Evolutionary conservation across 352 stramenopile species (phyloP).

Genomic region (Peronospora farinosa): DNA sequence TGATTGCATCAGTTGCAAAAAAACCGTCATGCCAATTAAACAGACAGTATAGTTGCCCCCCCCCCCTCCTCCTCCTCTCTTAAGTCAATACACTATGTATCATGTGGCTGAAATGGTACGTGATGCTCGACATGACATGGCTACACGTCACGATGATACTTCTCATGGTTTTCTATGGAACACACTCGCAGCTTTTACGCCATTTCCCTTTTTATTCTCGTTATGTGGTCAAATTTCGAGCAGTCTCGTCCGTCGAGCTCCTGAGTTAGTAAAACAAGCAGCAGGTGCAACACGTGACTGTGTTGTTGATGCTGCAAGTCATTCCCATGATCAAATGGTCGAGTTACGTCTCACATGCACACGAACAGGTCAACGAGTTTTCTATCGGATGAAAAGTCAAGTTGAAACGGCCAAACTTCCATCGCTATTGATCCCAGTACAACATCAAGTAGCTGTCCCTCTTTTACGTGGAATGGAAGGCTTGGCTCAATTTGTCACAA

Average conservation of each 20-base stretch:
- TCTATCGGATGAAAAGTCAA: constrained; percentile 57
- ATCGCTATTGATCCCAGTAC: constrained; percentile 42
- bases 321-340: constrained; percentile 48
- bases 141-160: constrained; percentile 54
- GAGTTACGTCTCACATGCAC: constrained; percentile 56
- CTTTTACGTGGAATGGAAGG: constrained; percentile 64
- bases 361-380: constrained; percentile 50
- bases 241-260: constrained; percentile 72
- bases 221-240: constrained; percentile 55
- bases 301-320: constrained; percentile 48
- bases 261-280: constrained; percentile 65
- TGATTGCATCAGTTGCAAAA: too few species aligned
- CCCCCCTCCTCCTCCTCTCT: not conserved
- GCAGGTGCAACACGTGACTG: constrained; percentile 58
- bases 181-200: constrained; percentile 56
- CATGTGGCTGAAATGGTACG: constrained; percentile 80
- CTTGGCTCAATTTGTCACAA: constrained; percentile 71
- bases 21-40: too few species aligned
- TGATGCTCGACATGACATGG: constrained; percentile 72
- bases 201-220: constrained; percentile 69
- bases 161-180: constrained; percentile 32
- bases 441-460: constrained; percentile 51
- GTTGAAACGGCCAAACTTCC: constrained; percentile 51
- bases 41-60: not conserved
- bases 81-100: constrained; percentile 42